Base-by-base conservation (phyloP, 140 eudicot species). In the Cichorium intybus region DNA sequence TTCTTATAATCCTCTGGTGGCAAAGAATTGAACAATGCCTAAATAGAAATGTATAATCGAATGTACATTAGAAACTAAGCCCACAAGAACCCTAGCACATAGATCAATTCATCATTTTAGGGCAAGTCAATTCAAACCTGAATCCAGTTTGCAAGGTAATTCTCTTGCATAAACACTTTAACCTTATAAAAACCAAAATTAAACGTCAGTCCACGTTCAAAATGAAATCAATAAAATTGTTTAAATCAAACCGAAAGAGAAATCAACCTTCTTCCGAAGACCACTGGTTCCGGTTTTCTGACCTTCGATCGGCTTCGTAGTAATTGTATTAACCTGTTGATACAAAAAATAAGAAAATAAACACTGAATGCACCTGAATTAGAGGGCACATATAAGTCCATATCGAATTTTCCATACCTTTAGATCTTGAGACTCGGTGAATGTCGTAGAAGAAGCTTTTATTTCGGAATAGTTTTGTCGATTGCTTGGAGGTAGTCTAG, bases 251-350 rank as follows among this genome's bases (percentile, higher is more conserved):
- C n/a, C 33, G 39, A 54, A 18, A 65, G 27, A 35, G 8, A 66
- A 0, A 46, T 3, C 21, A 7, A 90, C 97, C 96, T 88, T 92
- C 82, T 92, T 92, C 34, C 98, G 77, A 24, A 92, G 92, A 43
- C 98, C 98, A 56, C 98, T 92, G 26, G 98, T 92, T 29, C 98
- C 98, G 14, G 98, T 92, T 72, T 92, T 92, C 81, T 92, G 98
- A 4, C 96, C 98, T 75, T 92, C 93, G 6, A 88, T 79, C 24
- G 98, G 95, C 82, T 83, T 80, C 10, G 98, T 88, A 12, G 90
- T 89, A 65, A 88, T 83, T 9, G 80, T 76, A 70, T 46, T 77
- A 61, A 88, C 79, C 98, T 91, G 63, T 7, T 24, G 24, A 62
- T 0, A 14, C 8, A 8, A 31, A 41, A 37, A 51, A 11, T 43